Percentiles rank a stretch among this genome's conserved stretches.
Evolutionary conservation across 768 basidiomycete species (phyloP).

Genomic region (Boletus rubroflammeus): DNA sequence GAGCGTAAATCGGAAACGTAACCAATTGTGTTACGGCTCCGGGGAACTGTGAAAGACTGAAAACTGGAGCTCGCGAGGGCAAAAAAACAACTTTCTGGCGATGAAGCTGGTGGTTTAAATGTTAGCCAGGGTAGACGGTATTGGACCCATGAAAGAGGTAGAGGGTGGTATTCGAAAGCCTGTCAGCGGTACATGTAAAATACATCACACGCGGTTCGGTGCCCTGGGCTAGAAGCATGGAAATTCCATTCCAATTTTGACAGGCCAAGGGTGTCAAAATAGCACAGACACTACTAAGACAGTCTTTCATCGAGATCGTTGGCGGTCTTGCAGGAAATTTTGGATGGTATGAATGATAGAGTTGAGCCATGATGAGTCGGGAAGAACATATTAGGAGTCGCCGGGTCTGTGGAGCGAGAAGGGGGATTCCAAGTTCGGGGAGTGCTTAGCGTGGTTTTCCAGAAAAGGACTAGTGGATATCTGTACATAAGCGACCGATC

Average conservation of each 20-base stretch:
- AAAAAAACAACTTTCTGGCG: background rate
- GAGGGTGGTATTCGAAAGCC: background rate
- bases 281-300: background rate
- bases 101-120: no score
- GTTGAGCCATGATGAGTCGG: background rate
- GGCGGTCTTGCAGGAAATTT: background rate
- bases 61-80: background rate
- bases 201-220: background rate
- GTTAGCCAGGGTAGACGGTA: background rate
- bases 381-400: background rate
- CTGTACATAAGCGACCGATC: slow-evolving; percentile 12
- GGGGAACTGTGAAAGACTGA: background rate
- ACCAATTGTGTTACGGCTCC: background rate
- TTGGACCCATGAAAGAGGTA: background rate
- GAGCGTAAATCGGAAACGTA: background rate
- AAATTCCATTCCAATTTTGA: slow-evolving; percentile 8
- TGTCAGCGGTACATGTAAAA: background rate
- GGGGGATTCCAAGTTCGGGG: background rate
- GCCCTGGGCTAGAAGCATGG: slow-evolving; percentile 14
- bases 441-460: background rate
- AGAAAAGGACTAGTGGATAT: slow-evolving; percentile 5
- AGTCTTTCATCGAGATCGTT: background rate
- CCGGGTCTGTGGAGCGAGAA: background rate
- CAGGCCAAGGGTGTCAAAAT: background rate
- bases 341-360: background rate